phyloP scores from a whole-genome alignment of 2,329 filamentous ascomycete genomes.

The Saccharata proteae region DNA sequence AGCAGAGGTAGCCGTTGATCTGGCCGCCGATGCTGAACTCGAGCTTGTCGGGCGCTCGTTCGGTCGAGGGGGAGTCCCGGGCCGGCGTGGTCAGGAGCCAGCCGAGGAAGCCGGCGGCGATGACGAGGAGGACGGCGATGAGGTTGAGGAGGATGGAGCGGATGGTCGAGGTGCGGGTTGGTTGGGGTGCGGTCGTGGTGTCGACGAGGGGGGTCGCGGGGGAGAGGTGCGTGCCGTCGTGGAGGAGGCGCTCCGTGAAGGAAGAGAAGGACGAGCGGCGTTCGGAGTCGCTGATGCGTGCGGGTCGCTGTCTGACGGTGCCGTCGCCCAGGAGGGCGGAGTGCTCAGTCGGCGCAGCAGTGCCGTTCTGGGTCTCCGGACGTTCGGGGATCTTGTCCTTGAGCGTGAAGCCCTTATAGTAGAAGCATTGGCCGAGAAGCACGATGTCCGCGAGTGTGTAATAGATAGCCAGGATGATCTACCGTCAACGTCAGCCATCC shows the following conservation, averaged over 20 bases:
- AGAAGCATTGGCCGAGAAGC: conserved; percentile 80
- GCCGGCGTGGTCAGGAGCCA: conserved; percentile 62
- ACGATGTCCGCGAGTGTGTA: conserved; percentile 89
- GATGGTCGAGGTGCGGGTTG: conserved; percentile 27
- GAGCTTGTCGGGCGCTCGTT: conserved; percentile 32
- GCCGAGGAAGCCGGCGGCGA: conserved; percentile 67
- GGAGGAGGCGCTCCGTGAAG: conserved; percentile 36
- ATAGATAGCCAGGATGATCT: conserved; percentile 84
- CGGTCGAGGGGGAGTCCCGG: conserved; percentile 21
- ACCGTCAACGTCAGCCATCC: conserved; percentile 7
- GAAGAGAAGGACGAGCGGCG: conserved; percentile 21
- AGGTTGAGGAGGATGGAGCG: conserved; percentile 56
- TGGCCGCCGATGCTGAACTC: conserved; percentile 70
- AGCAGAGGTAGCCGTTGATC: conserved; percentile 87
- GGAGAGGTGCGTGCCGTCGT: conserved; percentile 59
- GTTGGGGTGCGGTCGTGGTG: conserved; percentile 23
- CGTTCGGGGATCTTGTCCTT: conserved; percentile 20
- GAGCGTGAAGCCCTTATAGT: conserved; percentile 69
- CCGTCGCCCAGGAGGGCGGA: conserved; percentile 18
- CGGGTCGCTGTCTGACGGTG: conserved; percentile 15
- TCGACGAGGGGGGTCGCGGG: conserved; percentile 69
- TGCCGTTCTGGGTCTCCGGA: conserved; percentile 12
- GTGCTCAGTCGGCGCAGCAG: conserved; percentile 21
- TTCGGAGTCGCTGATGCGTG: conserved; percentile 16
- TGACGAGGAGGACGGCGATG: conserved; percentile 67